Percentiles rank a stretch among this genome's conserved stretches.
Evolutionary conservation across 257 asterid genomes (phyloP).

Genomic region (Gardenia jasminoides): DNA sequence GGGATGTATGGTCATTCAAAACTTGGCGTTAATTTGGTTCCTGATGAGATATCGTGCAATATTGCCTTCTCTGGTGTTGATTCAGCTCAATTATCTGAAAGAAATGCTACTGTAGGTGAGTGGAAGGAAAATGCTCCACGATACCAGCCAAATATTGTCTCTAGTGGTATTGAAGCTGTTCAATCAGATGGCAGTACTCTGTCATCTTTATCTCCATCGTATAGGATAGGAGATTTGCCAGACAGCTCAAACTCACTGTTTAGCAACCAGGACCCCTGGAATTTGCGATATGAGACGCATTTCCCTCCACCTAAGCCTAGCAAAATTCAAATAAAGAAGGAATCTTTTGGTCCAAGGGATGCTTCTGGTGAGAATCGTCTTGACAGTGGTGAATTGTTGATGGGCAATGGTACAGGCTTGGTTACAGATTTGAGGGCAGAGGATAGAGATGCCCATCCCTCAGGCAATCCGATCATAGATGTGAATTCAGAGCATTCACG

Average conservation of each 20-base stretch:
- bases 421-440: constrained; percentile 36
- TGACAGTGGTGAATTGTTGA: constrained; percentile 30
- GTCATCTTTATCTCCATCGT: constrained; percentile 43
- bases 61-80: constrained; percentile 36
- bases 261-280: constrained; percentile 87
- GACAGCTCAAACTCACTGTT: constrained; percentile 63
- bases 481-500: constrained; percentile 35
- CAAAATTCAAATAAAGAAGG: constrained; percentile 66
- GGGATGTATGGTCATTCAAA: constrained; percentile 28
- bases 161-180: constrained; percentile 42
- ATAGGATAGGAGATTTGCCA: constrained; percentile 39
- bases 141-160: constrained; percentile 39
- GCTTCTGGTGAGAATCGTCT: constrained; percentile 34
- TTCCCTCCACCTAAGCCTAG: constrained; percentile 78
- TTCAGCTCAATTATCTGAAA: constrained; percentile 39
- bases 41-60: constrained; percentile 28
- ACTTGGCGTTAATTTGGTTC: constrained; percentile 35
- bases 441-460: constrained; percentile 39
- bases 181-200: constrained; percentile 30
- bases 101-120: constrained; percentile 34
- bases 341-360: constrained; percentile 44
- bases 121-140: constrained; percentile 45
- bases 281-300: constrained; percentile 53
- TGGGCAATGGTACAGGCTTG: constrained; percentile 34
- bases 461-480: constrained; percentile 45